A percentile compares a stretch with the other conserved stretches of the same genome.
Conservation (phyloP, 2,329 filamentous ascomycete species). For the Paracorniculantispora psalliotae region DNA sequence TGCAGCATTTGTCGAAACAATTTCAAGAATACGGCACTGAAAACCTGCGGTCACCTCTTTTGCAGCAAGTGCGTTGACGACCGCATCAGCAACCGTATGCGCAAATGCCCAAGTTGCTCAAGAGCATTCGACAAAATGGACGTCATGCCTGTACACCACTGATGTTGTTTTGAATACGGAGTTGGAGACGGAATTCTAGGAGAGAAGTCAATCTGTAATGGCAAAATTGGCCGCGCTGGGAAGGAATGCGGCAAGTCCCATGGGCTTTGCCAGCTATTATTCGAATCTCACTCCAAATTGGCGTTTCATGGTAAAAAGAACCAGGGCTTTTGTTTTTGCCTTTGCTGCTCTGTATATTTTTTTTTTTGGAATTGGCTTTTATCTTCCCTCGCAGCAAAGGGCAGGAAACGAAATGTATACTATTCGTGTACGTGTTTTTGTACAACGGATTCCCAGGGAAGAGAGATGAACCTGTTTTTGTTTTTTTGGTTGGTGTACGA, state of each 20-base stretch:
- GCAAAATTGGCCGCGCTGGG: neutral
- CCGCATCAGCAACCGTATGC: slow-evolving; percentile 79
- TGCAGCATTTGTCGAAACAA: slow-evolving; percentile 90
- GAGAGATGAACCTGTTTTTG: neutral
- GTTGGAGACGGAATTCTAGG: neutral
- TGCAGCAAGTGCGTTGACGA: slow-evolving; percentile 88
- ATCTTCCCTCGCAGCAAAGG: neutral
- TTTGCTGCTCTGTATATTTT: slow-evolving; percentile 8
- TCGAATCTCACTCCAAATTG: neutral
- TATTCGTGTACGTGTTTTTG: slow-evolving; percentile 4
- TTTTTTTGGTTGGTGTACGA: slow-evolving; percentile 3
- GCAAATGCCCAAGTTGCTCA: slow-evolving; percentile 93
- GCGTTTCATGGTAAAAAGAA: slow-evolving; percentile 9
- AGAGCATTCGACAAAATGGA: slow-evolving; percentile 89
- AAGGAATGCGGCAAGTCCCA: neutral
- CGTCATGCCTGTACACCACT: slow-evolving; percentile 67
- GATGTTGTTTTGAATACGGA: slow-evolving; percentile 15
- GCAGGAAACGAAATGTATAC: neutral
- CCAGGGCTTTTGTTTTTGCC: slow-evolving; percentile 1
- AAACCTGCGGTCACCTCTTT: slow-evolving; percentile 92
- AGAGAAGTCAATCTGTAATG: neutral
- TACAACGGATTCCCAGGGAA: slow-evolving; percentile 1
- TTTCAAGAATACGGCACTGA: slow-evolving; percentile 90
- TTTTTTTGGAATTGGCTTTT: neutral
- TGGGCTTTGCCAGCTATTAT: neutral